Percentiles rank a stretch among this genome's conserved stretches.
These are phyloP conservation scores for Dactylis glomerata DNA, from an alignment of 176 grass and related monocot species.

Conservation along the genomic window DNA sequence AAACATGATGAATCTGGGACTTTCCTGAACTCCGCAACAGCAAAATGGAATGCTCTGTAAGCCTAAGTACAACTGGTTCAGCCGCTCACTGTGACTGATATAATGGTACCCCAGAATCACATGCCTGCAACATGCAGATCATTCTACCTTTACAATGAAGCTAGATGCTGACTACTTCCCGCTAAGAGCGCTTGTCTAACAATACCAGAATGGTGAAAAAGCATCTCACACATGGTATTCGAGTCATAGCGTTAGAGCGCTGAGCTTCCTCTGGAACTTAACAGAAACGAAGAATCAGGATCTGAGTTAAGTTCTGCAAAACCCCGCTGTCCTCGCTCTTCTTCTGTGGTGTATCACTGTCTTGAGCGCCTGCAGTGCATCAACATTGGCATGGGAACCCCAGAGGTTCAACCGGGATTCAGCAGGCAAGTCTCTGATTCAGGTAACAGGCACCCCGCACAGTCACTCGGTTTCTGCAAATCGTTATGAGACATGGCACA, in stretches of 20 bases:
- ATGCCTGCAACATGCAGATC: background rate
- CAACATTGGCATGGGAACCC: background rate
- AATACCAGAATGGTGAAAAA: background rate
- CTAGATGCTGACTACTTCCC: background rate
- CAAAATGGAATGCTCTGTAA: background rate
- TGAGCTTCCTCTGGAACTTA: background rate
- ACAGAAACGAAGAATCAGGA: background rate
- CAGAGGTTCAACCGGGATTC: background rate
- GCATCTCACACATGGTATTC: background rate
- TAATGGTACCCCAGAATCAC: background rate
- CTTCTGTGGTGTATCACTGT: background rate
- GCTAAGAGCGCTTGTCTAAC: background rate
- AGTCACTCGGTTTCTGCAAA: background rate
- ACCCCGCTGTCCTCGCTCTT: background rate
- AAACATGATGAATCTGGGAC: background rate
- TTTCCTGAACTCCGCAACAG: background rate
- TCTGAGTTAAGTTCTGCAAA: background rate
- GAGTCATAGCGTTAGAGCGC: background rate
- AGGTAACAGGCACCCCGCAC: background rate
- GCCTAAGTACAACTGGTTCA: background rate
- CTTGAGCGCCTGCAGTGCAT: background rate
- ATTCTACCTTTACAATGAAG: background rate
- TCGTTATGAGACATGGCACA: slow-evolving; percentile 19
- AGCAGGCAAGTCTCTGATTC: background rate
- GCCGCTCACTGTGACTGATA: background rate